Evolutionary conservation across 1,139 yeast genomes (phyloP).

Genomic region (Blastobotrys serpentis): DNA sequence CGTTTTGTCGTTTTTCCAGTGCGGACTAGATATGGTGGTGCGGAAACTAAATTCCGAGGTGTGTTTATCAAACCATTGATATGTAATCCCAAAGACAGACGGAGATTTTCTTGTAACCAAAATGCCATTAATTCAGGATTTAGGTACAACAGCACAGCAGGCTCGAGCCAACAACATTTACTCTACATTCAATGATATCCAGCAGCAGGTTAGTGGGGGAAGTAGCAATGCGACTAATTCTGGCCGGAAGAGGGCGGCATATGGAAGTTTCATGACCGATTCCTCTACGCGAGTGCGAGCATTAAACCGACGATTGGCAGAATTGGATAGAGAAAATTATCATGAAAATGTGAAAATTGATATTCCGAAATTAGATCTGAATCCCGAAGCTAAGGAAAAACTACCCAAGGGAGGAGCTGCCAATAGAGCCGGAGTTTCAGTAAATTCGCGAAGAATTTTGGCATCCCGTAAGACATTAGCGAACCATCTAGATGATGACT

Average conservation of each 20-base stretch:
- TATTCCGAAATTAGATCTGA: constrained; percentile 37
- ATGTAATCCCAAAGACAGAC: too few relatives aligned
- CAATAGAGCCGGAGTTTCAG: constrained; percentile 32
- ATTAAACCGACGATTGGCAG: constrained; percentile 37
- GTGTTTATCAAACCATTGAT: too few relatives aligned
- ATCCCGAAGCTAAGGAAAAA: constrained; percentile 20
- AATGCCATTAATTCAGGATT: constrained; percentile 21
- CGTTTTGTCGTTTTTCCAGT: too few relatives aligned
- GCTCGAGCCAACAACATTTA: constrained; percentile 3
- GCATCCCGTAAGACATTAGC: constrained; percentile 42
- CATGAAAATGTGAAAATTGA: constrained; percentile 41
- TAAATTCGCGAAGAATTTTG: constrained; percentile 39
- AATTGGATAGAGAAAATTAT: constrained; percentile 44
- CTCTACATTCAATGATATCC: not conserved
- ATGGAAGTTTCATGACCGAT: constrained; percentile 21
- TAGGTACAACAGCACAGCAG: constrained; percentile 15
- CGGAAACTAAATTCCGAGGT: too few relatives aligned
- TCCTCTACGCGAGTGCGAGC: constrained; percentile 34
- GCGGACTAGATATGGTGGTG: too few relatives aligned
- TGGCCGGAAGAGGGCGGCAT: constrained; percentile 6
- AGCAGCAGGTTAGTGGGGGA: not conserved
- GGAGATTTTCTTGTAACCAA: not conserved
- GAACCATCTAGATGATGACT: constrained; percentile 46
- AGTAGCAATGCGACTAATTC: not conserved
- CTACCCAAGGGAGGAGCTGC: constrained; percentile 13